These are phyloP conservation scores for Solanum hybrid DNA, from an alignment of 305 asterid species.

Conservation along the genomic window DNA sequence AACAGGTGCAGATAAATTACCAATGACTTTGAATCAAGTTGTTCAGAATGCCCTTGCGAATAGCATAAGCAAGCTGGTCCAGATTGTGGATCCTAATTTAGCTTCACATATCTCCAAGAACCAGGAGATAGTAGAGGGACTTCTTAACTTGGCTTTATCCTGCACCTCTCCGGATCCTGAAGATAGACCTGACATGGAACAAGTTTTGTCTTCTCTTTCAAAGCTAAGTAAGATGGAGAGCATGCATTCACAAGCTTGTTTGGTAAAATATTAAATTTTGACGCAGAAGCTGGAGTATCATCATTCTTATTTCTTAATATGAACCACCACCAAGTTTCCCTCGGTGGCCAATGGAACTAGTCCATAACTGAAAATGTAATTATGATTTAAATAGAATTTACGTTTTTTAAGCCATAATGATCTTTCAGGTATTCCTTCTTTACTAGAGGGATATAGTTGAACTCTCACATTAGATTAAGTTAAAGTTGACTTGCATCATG, in stretches of 20 bases:
- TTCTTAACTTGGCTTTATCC: constrained; percentile 50
- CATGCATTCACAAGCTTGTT: background rate
- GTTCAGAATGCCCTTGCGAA: constrained; percentile 35
- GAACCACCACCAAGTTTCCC: background rate
- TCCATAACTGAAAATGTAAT: background rate
- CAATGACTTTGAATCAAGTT: constrained; percentile 53
- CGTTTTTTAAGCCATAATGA: background rate
- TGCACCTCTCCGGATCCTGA: constrained; percentile 57
- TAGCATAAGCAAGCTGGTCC: constrained; percentile 29
- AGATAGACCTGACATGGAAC: constrained; percentile 61
- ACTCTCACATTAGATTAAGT: background rate
- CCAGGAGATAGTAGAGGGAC: constrained; percentile 36
- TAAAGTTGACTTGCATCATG: background rate
- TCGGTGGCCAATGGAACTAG: background rate
- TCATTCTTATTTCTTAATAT: background rate
- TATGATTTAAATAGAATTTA: background rate
- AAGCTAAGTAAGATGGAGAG: constrained; percentile 34
- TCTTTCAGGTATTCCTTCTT: background rate
- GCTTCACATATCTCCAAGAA: constrained; percentile 23
- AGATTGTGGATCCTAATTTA: constrained; percentile 45
- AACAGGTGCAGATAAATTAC: constrained; percentile 35
- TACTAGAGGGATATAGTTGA: background rate
- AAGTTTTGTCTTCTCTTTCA: constrained; percentile 38
- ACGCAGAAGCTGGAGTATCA: background rate
- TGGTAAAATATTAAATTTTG: background rate